phyloP scores from a whole-genome alignment of 148 eudicot species.

The Rhododendron molle region DNA sequence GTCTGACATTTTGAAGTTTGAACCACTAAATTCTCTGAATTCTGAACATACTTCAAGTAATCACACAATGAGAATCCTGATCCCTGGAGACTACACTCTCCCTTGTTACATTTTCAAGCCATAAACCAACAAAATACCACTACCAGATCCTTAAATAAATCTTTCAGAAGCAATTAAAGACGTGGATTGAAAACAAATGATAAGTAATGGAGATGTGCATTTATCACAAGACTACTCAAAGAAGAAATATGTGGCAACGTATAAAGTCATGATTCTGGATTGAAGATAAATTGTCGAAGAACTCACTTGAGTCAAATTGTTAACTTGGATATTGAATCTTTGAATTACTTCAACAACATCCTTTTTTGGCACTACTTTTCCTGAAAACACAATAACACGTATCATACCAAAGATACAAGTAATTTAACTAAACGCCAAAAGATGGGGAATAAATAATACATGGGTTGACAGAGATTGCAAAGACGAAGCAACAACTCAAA shows the following conservation, averaged over 20 bases:
- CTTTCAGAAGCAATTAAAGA: neutral
- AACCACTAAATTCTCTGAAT: neutral
- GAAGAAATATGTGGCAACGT: neutral
- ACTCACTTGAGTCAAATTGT: constrained; percentile 91
- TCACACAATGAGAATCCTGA: constrained; percentile 1
- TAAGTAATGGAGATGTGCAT: neutral
- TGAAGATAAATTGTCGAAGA: neutral
- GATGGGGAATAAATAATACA: neutral
- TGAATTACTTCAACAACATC: constrained; percentile 56
- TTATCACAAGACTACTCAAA: neutral
- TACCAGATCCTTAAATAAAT: neutral
- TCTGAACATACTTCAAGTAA: neutral
- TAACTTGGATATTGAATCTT: constrained; percentile 89
- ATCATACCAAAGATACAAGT: neutral
- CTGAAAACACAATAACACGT: constrained; percentile 37
- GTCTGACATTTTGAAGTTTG: neutral
- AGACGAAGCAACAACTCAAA: neutral
- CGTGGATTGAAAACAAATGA: neutral
- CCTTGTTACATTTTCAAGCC: neutral
- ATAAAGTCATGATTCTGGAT: neutral
- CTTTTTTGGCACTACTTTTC: constrained; percentile 58
- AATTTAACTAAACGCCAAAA: neutral
- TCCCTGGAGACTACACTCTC: neutral
- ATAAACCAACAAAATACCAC: neutral
- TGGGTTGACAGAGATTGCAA: neutral